Percentiles rank a stretch among this genome's conserved stretches.
These are phyloP conservation scores for Purpureocillium lavendulum DNA, from an alignment of 2,329 filamentous ascomycete genomes.

Conservation along the genomic window DNA sequence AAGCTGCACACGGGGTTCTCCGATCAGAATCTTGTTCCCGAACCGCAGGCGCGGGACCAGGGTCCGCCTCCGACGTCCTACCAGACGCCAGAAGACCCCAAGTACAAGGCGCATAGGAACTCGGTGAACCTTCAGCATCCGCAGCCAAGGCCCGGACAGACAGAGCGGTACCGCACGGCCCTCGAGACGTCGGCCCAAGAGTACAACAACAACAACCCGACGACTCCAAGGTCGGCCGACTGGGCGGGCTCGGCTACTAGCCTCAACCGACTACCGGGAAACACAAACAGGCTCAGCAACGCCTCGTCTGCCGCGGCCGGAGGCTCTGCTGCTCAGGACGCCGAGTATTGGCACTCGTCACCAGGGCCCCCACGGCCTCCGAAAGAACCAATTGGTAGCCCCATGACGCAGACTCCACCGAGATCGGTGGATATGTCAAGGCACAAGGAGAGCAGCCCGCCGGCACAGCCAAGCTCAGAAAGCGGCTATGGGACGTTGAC, in stretches of 20 bases:
- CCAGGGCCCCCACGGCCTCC: constrained; percentile 49
- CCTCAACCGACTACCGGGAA: constrained; percentile 41
- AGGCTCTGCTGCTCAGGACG: constrained; percentile 12
- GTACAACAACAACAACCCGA: constrained; percentile 54
- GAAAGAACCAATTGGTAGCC: constrained; percentile 49
- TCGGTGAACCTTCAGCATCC: constrained; percentile 74
- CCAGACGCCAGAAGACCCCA: constrained; percentile 57
- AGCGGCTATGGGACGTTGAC: constrained; percentile 43
- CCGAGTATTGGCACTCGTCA: constrained; percentile 38
- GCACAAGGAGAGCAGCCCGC: constrained; percentile 44
- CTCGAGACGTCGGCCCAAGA: constrained; percentile 66
- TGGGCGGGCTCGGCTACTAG: constrained; percentile 56
- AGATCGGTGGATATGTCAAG: constrained; percentile 40
- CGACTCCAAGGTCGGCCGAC: constrained; percentile 52
- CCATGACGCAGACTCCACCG: constrained; percentile 33
- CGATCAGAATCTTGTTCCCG: constrained; percentile 34
- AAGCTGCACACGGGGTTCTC: constrained; percentile 50
- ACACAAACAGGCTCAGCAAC: constrained; percentile 40
- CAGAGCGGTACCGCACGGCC: constrained; percentile 63
- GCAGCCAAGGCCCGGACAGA: constrained; percentile 66
- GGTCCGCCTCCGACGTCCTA: constrained; percentile 40
- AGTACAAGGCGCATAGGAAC: constrained; percentile 76
- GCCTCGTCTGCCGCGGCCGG: constrained; percentile 25
- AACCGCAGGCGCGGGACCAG: constrained; percentile 8
- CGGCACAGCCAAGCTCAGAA: constrained; percentile 48